These are phyloP conservation scores for Escallonia rubra DNA, from an alignment of 129 eudicot species.

Conservation along the genomic window DNA sequence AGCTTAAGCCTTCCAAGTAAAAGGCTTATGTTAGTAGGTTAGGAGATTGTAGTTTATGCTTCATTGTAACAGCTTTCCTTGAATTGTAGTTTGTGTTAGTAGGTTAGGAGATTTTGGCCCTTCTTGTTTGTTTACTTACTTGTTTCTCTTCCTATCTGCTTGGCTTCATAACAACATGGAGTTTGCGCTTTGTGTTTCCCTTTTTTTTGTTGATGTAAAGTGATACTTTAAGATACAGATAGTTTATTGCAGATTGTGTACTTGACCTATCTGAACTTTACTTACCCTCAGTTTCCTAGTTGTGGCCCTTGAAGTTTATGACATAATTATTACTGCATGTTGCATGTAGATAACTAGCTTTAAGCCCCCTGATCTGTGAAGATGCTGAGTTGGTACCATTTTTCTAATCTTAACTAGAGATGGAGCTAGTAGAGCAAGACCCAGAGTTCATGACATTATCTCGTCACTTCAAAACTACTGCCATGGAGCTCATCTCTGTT, in stretches of 20 bases:
- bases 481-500: constrained; percentile 91
- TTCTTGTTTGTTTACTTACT: too few relatives aligned
- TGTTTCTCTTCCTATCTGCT: neutral
- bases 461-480: constrained; percentile 90
- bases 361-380: constrained; percentile 11
- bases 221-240: too few relatives aligned
- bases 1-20: too few relatives aligned
- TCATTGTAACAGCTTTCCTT: too few relatives aligned
- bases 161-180: neutral
- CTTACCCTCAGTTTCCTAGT: too few relatives aligned
- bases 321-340: neutral
- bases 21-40: too few relatives aligned
- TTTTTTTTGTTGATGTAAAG: too few relatives aligned
- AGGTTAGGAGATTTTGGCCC: too few relatives aligned
- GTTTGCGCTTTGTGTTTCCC: neutral
- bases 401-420: constrained; percentile 48
- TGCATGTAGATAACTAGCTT: constrained; percentile 13
- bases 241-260: neutral
- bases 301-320: neutral
- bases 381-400: constrained; percentile 26
- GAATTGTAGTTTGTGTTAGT: too few relatives aligned
- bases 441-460: constrained; percentile 79
- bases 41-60: too few relatives aligned
- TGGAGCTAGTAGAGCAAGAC: constrained; percentile 96
- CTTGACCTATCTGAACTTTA: too few relatives aligned